Base-by-base conservation (phyloP, 1,284 basidiomycete species). In the Leccinum pallidistipes region DNA sequence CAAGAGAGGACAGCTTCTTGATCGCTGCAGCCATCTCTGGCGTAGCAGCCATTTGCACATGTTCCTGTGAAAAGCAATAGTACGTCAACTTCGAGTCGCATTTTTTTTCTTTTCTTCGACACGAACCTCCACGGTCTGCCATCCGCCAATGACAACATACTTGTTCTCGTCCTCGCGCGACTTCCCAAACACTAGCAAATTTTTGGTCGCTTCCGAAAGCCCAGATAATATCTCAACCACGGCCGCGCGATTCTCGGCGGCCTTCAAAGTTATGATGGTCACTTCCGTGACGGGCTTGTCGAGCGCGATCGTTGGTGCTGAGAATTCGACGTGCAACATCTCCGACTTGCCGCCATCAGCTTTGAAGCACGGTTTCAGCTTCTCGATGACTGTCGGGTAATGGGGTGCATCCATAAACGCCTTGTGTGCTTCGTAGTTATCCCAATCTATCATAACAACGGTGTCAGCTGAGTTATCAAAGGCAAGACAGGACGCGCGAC, bases 311-410 rank as follows among this genome's bases (percentile, higher is more conserved):
- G 60, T 55, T n/a, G 61, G 55, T 2, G 21, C 57, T 3, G 62
- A 69, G 54, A 74, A 73, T 18, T 50, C n/a, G 52, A 74, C 61
- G 34, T 72, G 70, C 43, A 65, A 64, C 56, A 74, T 69, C 5
- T 64, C 60, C 16, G 12, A 3, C 5, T 47, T 38, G 27, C 62
- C 56, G 4, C 36, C 43, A n/a, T 47, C 45, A 47, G 5, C 18
- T 47, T 47, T 47, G 10, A 69, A 12, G 27, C 55, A 49, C 1
- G 57, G 61, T n/a, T 38, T 29, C 27, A 74, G 61, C 5, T 24
- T 32, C 10, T 18, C 54, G n/a, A 53, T 0, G 40, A 71, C 14
- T 6, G 2, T 24, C 2, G 31, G 10, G 31, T 68, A 69, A 31
- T 40, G 18, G 2, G 62, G 51, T 16, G 47, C 36, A 3, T 62